phyloP scores from a whole-genome alignment of 1,284 basidiomycete genomes.

The Vanrija sp. region DNA sequence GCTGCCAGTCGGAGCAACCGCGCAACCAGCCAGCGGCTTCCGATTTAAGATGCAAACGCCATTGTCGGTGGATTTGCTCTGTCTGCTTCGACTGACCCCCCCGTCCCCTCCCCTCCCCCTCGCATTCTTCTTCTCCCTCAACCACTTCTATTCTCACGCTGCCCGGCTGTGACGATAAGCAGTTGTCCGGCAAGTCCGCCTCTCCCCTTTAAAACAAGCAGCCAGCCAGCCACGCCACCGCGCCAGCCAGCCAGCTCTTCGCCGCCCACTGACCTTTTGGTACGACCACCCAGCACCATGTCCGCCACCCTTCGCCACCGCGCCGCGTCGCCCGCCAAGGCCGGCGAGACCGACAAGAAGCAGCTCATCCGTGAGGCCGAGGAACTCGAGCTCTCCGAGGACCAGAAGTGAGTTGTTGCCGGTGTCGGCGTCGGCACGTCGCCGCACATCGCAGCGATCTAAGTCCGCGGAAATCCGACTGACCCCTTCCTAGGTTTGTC shows the following conservation, averaged over 20 bases:
- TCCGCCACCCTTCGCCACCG: slow-evolving; percentile 43
- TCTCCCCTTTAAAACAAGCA: no score
- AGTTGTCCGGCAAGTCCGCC: no score
- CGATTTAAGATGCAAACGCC: no score
- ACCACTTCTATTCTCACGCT: not conserved
- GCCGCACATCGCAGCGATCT: not conserved
- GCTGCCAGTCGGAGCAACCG: no score
- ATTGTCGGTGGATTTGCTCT: no score
- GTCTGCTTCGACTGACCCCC: not conserved
- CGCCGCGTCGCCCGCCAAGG: slow-evolving; percentile 22
- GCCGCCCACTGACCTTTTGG: not conserved
- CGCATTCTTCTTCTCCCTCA: slow-evolving; percentile 1
- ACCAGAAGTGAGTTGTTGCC: slow-evolving; percentile 36
- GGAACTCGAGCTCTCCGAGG: slow-evolving; percentile 43
- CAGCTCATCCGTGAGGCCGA: slow-evolving; percentile 43
- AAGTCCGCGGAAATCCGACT: not conserved
- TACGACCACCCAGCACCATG: slow-evolving; percentile 20
- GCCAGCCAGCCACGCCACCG: no score
- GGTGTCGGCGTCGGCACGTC: no score
- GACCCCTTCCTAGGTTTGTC: slow-evolving; percentile 33
- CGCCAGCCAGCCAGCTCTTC: no score
- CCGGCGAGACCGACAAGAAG: slow-evolving; percentile 40
- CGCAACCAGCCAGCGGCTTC: no score
- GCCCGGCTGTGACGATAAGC: no score
- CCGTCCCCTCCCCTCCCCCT: not conserved